Percentiles rank a stretch among this genome's conserved stretches.
These are phyloP conservation scores for Fusarium anguioides DNA, from an alignment of 2,329 filamentous ascomycete genomes.

Conservation along the genomic window DNA sequence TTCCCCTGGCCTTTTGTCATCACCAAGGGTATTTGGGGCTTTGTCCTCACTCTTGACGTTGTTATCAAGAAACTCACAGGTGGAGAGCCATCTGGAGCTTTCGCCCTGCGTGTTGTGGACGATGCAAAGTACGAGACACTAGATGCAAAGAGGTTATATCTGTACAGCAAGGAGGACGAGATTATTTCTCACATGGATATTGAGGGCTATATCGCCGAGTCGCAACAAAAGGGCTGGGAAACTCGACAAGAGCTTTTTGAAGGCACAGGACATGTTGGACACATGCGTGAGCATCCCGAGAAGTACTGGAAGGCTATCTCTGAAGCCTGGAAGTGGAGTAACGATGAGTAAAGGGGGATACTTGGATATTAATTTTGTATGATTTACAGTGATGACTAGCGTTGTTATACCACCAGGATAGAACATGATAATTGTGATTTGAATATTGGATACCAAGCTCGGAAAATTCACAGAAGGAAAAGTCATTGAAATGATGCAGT, in stretches of 20 bases:
- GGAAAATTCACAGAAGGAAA: background rate
- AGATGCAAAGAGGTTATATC: slow-evolving; percentile 61
- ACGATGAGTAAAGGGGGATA: slow-evolving; percentile 12
- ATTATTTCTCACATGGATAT: slow-evolving; percentile 68
- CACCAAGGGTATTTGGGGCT: slow-evolving; percentile 60
- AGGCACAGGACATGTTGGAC: slow-evolving; percentile 69
- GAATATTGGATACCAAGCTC: background rate
- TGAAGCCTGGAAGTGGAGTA: slow-evolving; percentile 43
- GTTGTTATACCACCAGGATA: slow-evolving; percentile 23
- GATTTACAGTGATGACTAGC: slow-evolving; percentile 12
- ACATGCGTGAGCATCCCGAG: slow-evolving; percentile 66
- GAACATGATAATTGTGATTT: background rate
- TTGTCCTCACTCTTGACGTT: slow-evolving; percentile 54
- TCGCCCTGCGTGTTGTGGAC: slow-evolving; percentile 52
- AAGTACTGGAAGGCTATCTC: slow-evolving; percentile 66
- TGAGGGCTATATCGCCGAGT: slow-evolving; percentile 62
- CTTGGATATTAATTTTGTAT: background rate
- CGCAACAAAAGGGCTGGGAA: slow-evolving; percentile 60
- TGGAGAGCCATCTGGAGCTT: slow-evolving; percentile 54
- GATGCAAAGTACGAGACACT: slow-evolving; percentile 51
- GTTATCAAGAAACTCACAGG: slow-evolving; percentile 52
- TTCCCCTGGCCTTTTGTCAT: slow-evolving; percentile 62
- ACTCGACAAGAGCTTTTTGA: slow-evolving; percentile 65
- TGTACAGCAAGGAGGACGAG: slow-evolving; percentile 69
- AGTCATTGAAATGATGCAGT: no score